phyloP scores from a whole-genome alignment of 345 rosid genomes.

The Anastatica hierochuntica region DNA sequence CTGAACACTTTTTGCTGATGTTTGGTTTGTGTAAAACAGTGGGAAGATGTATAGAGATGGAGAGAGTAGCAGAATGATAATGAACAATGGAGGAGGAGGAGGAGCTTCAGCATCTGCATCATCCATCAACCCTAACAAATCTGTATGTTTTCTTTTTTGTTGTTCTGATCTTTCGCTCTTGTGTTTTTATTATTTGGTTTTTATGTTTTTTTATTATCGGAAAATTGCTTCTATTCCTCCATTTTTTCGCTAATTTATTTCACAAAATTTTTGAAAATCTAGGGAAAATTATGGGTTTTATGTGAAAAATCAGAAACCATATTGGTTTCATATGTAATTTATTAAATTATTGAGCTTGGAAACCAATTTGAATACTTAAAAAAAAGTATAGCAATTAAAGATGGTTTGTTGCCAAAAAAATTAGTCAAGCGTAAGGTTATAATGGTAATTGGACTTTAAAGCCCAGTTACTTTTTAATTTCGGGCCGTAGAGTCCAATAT shows the following conservation, averaged over 20 bases:
- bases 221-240: background rate
- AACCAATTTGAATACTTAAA: no score
- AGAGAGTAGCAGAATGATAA: slow-evolving; percentile 58
- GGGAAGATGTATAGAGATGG: slow-evolving; percentile 73
- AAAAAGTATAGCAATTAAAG: no score
- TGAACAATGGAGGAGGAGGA: slow-evolving; percentile 41
- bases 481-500: slow-evolving; percentile 3
- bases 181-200: background rate
- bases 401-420: no score
- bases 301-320: background rate
- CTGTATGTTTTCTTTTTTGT: slow-evolving; percentile 25
- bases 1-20: slow-evolving; percentile 1
- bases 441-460: background rate
- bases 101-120: slow-evolving; percentile 24
- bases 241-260: background rate
- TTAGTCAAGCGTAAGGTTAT: no score
- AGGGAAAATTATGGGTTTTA: background rate
- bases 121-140: slow-evolving; percentile 25
- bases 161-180: background rate
- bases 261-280: background rate
- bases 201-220: background rate
- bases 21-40: slow-evolving; percentile 24
- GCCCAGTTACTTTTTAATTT: slow-evolving; percentile 31
- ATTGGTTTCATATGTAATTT: no score
- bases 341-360: no score